Conservation (phyloP, 2,329 filamentous ascomycete species). For the Epichloe sibirici region DNA sequence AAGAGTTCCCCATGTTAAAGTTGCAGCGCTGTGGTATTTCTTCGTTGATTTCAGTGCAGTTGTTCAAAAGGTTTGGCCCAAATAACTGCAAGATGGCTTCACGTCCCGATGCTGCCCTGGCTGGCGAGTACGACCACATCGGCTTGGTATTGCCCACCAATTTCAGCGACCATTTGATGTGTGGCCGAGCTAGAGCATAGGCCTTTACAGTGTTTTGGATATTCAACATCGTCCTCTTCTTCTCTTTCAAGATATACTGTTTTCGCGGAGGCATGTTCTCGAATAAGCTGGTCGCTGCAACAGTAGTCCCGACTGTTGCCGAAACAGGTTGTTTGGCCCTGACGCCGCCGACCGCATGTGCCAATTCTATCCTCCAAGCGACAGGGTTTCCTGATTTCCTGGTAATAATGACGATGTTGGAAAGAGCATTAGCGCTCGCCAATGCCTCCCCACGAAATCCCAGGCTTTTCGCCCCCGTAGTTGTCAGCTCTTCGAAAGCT, state of each 20-base stretch:
- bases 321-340: conserved; percentile 24
- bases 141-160: conserved; percentile 41
- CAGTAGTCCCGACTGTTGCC: conserved; percentile 56
- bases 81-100: conserved; percentile 52
- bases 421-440: conserved; percentile 50
- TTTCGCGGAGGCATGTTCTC: conserved; percentile 49
- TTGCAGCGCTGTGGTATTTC: background rate
- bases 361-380: conserved; percentile 37
- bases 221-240: conserved; percentile 40
- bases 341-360: conserved; percentile 19
- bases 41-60: conserved; percentile 34
- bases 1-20: background rate
- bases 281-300: conserved; percentile 49
- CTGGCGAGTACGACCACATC: conserved; percentile 51
- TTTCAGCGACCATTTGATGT: conserved; percentile 48
- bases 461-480: conserved; percentile 45
- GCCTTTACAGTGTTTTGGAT: conserved; percentile 49
- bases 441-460: conserved; percentile 69
- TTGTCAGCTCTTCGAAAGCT: conserved; percentile 47
- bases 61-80: conserved; percentile 40
- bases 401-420: conserved; percentile 50
- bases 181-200: conserved; percentile 54
- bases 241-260: conserved; percentile 44
- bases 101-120: conserved; percentile 32
- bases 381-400: conserved; percentile 48